Evolutionary conservation across 2,329 filamentous ascomycete genomes (phyloP), one percentile per base, ranked within the genome.

Genomic region (Xylaria sp.): DNA sequence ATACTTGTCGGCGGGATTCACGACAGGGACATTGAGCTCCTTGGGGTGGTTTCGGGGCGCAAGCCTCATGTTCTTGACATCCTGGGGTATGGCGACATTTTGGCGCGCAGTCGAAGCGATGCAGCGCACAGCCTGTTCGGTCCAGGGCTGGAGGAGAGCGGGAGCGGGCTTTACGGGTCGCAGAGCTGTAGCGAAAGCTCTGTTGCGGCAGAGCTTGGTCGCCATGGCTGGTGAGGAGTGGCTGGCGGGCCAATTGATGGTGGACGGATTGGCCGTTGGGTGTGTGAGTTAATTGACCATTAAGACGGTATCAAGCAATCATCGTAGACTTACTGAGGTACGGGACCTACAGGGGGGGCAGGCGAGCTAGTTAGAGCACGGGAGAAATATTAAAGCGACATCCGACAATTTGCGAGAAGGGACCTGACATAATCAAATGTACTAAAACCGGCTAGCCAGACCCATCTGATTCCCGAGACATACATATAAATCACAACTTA

Each of bases 1-100:
- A 83, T 94, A 97, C 83, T 96, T 97, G 87, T 98, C 96, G 81
- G 93, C 88, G 42, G 95, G 94, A 83, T 98, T 97, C 77, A 97
- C 88, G 76, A 97, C 84, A 67, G 94, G 92, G 26, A 86, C 92
- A 78, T 92, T 89, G 72, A 97, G 88, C 74, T 88, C 86, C 74
- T 89, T 89, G 68, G 84, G 76, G 49, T 83, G 82, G 71, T 85
- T 82, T 74, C 89, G 85, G 65, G 86, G 85, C 58, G 90, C 89
- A 73, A 87, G 83, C 79, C 92, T 87, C 84, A 91, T 84, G 83
- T 94, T 93, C 68, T 87, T 84, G 54, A 84, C 82, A 67, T 91
- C 87, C 79, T 88, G 87, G 73, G 88, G 86, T 72, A 89, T 80
- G 74, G 84, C 84, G 78, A 90, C 87, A 77, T 82, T 81, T 70